Base-by-base conservation (phyloP, 2,329 filamentous ascomycete species). In the Diplocarpon rosae region DNA sequence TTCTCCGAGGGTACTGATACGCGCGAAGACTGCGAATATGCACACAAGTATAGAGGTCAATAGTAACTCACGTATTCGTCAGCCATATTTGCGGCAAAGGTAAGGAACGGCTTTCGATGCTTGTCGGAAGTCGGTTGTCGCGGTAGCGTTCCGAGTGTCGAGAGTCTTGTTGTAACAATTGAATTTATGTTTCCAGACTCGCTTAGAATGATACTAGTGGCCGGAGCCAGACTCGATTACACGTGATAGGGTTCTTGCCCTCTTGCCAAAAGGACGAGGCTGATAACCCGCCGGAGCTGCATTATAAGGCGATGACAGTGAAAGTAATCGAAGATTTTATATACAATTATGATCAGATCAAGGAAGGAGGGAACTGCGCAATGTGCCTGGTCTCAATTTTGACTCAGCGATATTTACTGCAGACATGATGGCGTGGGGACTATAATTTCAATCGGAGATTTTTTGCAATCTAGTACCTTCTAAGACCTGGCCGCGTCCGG, bases 41-140 rank as follows among this genome's bases (percentile, higher is more conserved):
- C 24, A 12, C 28, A 37, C 9, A 9, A 34, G 48, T 10, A 29
- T 42, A 32, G 33, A 33, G 44, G 34, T 37, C 36, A 42, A 56
- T 49, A 5, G 30, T 9, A 40, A 78, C 80, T 70, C 69, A 84
- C 80, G 71, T 85, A 85, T 71, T 83, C 78, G 74, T 88, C 84
- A 76, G 84, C 84, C 84, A 88, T 88, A 69, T 68, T 84, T 76
- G 73, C 72, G 69, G 67, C 65, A 35, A 43, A 47, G 48, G 43
- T 46, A 43, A 37, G 37, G 40, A 46, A 55, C 52, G 48, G 46
- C 52, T 59, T 56, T 53, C 52, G 53, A 54, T 52, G 35, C 30
- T 55, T 50, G 54, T 59, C 57, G 55, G 58, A 58, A 58, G 47
- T 48, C 51, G 52, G 50, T 32, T 32, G 46, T 47, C 39, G 49